Percentiles rank a stretch among this genome's conserved stretches.
These are phyloP conservation scores for Aspergillus ellipticus DNA, from an alignment of 495 filamentous ascomycete species.

Conservation along the genomic window DNA sequence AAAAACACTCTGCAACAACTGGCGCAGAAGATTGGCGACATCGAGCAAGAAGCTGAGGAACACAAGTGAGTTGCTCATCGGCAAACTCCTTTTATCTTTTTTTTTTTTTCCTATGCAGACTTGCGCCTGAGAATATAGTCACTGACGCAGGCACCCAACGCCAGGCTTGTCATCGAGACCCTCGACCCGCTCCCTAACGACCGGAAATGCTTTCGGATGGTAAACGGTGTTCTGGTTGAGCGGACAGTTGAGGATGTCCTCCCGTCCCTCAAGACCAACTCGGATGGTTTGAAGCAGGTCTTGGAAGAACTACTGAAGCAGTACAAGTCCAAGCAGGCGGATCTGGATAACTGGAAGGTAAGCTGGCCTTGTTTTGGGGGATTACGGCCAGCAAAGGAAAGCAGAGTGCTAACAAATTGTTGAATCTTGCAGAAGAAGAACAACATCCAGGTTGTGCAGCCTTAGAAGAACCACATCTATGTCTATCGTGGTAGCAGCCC, in stretches of 20 bases:
- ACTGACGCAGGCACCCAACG: slow-evolving; percentile 11
- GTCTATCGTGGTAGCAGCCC: slow-evolving; percentile 4
- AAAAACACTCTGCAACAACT: slow-evolving; percentile 92
- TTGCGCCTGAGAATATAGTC: background rate
- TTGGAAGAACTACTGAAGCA: slow-evolving; percentile 93
- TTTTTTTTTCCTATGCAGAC: background rate
- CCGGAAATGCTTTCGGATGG: slow-evolving; percentile 97
- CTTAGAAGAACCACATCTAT: slow-evolving; percentile 27
- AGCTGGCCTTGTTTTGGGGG: slow-evolving; percentile 18
- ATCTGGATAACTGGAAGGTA: slow-evolving; percentile 99
- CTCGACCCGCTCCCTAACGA: slow-evolving; percentile 76
- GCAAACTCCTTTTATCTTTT: background rate
- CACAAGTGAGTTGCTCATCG: slow-evolving; percentile 70
- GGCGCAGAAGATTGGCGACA: slow-evolving; percentile 92
- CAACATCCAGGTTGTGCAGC: slow-evolving; percentile 92
- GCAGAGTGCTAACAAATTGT: slow-evolving; percentile 15
- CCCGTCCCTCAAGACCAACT: slow-evolving; percentile 88
- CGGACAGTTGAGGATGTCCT: slow-evolving; percentile 88
- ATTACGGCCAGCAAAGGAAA: background rate
- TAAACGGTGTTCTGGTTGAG: slow-evolving; percentile 94
- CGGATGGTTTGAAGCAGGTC: slow-evolving; percentile 93
- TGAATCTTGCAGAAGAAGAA: slow-evolving; percentile 79
- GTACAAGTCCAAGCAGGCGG: slow-evolving; percentile 90
- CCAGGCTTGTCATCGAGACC: slow-evolving; percentile 92
- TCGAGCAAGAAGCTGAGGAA: slow-evolving; percentile 95